Conservation (phyloP, 805 yeast species). For the Candida odintsovae region DNA sequence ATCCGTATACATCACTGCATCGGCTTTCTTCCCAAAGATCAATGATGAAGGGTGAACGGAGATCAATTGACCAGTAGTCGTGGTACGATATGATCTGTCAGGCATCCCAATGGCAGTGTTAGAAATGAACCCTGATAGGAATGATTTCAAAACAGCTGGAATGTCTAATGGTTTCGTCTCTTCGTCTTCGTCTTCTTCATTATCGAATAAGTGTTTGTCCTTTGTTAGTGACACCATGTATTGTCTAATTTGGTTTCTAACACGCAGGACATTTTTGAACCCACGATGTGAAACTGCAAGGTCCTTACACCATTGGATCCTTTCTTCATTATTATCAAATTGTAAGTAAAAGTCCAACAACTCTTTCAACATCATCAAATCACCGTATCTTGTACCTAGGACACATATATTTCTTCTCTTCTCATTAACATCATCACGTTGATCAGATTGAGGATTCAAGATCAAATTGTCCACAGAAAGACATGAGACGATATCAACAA, state of each 20-base stretch:
- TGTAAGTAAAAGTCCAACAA: slow-evolving; percentile 51
- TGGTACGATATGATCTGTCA: slow-evolving; percentile 86
- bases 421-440: slow-evolving; percentile 79
- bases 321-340: slow-evolving; percentile 45
- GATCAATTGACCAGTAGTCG: slow-evolving; percentile 75
- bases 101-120: slow-evolving; percentile 95
- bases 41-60: slow-evolving; percentile 89
- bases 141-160: slow-evolving; percentile 63
- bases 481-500: slow-evolving; percentile 87
- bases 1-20: slow-evolving; percentile 91
- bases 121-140: slow-evolving; percentile 75
- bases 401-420: slow-evolving; percentile 64
- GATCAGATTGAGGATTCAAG: slow-evolving; percentile 71
- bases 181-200: slow-evolving; percentile 1
- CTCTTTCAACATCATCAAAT: slow-evolving; percentile 76
- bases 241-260: slow-evolving; percentile 66
- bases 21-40: slow-evolving; percentile 74
- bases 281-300: slow-evolving; percentile 73
- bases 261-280: slow-evolving; percentile 67
- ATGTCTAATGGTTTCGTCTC: slow-evolving; percentile 37
- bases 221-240: slow-evolving; percentile 52
- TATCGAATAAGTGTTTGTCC: slow-evolving; percentile 26
- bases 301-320: slow-evolving; percentile 78
- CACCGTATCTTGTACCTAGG: slow-evolving; percentile 73
- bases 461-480: slow-evolving; percentile 87